A percentile compares a stretch with the other conserved stretches of the same genome.
These are phyloP conservation scores for Arctostaphylos glauca DNA, from an alignment of 148 eudicot species.

Conservation along the genomic window DNA sequence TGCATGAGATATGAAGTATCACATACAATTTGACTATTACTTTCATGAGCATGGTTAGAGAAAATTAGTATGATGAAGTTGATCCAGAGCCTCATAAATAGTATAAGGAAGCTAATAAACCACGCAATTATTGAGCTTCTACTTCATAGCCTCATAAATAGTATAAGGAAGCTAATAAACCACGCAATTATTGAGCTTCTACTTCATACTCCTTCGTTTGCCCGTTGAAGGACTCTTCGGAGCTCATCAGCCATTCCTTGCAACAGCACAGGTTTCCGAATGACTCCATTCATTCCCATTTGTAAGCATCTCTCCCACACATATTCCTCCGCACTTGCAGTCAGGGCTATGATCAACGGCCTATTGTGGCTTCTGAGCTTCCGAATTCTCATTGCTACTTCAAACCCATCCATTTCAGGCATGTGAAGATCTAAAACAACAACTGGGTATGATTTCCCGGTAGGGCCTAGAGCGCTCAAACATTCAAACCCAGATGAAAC, in stretches of 20 bases:
- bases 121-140: neutral
- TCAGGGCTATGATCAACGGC: conserved; percentile 61
- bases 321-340: conserved; percentile 73
- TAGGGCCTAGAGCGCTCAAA: conserved; percentile 47
- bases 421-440: conserved; percentile 67
- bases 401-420: conserved; percentile 82
- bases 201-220: conserved; percentile 21
- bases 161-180: neutral
- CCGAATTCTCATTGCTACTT: conserved; percentile 59
- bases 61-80: conserved; percentile 5
- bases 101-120: neutral
- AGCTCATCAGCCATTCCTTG: conserved; percentile 72
- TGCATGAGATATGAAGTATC: too few relatives aligned
- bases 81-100: neutral
- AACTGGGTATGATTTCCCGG: conserved; percentile 36
- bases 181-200: neutral
- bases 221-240: conserved; percentile 40
- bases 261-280: conserved; percentile 67
- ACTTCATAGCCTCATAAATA: neutral
- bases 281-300: conserved; percentile 64
- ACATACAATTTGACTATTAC: neutral
- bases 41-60: neutral
- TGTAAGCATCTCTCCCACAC: conserved; percentile 63
- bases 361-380: conserved; percentile 46
- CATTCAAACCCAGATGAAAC: conserved; percentile 65